Percentiles rank a stretch among this genome's conserved stretches.
phyloP scores from a whole-genome alignment of 345 rosid species.

The Eucalyptus decipiens region DNA sequence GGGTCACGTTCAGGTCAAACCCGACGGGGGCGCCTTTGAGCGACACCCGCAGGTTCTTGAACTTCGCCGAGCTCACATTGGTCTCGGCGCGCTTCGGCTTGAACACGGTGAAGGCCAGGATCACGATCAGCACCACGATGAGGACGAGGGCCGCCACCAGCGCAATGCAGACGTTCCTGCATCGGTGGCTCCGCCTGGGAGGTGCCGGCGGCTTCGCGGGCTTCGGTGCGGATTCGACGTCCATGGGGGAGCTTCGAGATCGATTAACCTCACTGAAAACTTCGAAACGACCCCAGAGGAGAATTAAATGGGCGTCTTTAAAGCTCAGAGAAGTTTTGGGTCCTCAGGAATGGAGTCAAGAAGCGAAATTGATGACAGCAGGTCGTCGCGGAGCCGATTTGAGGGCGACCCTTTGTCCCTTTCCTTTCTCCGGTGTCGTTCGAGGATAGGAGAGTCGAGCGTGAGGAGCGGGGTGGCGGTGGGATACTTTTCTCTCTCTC shows the following conservation, averaged over 20 bases:
- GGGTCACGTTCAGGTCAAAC: conserved; percentile 32
- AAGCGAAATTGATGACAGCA: not conserved
- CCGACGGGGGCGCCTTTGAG: conserved; percentile 3
- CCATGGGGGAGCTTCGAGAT: not conserved
- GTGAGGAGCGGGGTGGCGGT: not conserved
- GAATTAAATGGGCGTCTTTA: not conserved
- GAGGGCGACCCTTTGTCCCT: not conserved
- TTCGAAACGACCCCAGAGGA: not conserved
- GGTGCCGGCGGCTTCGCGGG: not conserved
- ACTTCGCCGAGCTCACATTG: conserved; percentile 27
- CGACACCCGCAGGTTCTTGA: conserved; percentile 15
- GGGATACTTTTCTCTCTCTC: not conserved
- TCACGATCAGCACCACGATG: conserved; percentile 23
- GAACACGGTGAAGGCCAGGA: conserved; percentile 59
- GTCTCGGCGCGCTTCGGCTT: conserved; percentile 48
- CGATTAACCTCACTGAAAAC: not conserved
- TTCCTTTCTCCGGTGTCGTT: not conserved
- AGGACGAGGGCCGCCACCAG: not conserved
- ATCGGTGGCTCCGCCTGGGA: not conserved
- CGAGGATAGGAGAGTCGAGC: not conserved
- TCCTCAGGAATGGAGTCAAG: not conserved
- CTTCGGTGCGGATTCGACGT: not conserved
- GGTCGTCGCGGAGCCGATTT: not conserved
- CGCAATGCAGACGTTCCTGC: conserved; percentile 24
- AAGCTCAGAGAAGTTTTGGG: not conserved